phyloP scores from a whole-genome alignment of 23 red algal species.

The Cyanidioschyzon merolae region DNA sequence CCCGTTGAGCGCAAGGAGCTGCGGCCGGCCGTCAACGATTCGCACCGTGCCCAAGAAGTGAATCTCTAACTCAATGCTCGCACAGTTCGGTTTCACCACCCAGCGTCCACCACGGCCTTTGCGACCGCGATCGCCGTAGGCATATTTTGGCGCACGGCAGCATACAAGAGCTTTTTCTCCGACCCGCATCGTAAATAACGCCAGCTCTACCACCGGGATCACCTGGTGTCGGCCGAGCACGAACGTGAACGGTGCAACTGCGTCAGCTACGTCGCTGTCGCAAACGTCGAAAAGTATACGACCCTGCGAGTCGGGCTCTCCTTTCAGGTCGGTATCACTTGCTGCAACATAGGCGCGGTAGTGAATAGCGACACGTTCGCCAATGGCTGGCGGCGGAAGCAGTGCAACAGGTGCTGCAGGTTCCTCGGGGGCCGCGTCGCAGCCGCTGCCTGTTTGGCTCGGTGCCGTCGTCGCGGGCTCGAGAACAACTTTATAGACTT shows the following conservation, averaged over 20 bases:
- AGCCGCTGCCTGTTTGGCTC: not conserved
- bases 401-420: not conserved
- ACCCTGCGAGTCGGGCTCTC: not conserved
- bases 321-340: not conserved
- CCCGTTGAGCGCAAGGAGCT: not conserved
- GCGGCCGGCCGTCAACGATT: not conserved
- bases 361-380: slow-evolving; percentile 12
- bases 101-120: not conserved
- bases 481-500: not conserved
- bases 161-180: not conserved
- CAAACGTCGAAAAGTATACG: not conserved
- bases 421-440: not conserved
- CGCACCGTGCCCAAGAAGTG: not conserved
- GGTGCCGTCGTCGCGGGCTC: not conserved
- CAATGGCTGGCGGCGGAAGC: not conserved
- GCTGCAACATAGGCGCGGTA: slow-evolving; percentile 7
- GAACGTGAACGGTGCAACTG: not conserved
- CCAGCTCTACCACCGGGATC: slow-evolving; percentile 16
- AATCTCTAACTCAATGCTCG: slow-evolving; percentile 13
- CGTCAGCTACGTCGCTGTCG: not conserved
- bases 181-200: not conserved
- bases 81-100: slow-evolving; percentile 8
- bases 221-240: slow-evolving; percentile 2
- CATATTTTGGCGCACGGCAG: not conserved
- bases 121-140: not conserved